A percentile compares a stretch with the other conserved stretches of the same genome.
These are phyloP conservation scores for Coprinopsis sp. DNA, from an alignment of 768 basidiomycete species.

Conservation along the genomic window DNA sequence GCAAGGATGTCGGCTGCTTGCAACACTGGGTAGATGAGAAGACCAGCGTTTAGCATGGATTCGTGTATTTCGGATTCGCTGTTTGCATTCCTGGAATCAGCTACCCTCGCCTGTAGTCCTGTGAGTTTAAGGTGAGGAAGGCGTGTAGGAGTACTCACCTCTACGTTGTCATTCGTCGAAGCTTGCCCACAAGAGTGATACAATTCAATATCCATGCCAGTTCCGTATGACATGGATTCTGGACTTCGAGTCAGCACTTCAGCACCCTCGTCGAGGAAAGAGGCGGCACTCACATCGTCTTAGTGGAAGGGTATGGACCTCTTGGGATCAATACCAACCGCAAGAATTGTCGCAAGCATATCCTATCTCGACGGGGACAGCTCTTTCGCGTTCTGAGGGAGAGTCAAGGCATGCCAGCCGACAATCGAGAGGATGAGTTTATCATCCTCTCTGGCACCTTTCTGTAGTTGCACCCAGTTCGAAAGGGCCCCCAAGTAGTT, in stretches of 20 bases:
- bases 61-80: slow-evolving; percentile 79
- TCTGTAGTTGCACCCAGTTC: slow-evolving; percentile 85
- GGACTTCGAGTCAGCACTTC: neutral
- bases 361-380: slow-evolving; percentile 63
- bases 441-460: slow-evolving; percentile 51
- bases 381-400: slow-evolving; percentile 75
- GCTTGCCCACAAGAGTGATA: slow-evolving; percentile 73
- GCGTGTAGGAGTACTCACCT: slow-evolving; percentile 50
- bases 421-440: slow-evolving; percentile 81
- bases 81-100: slow-evolving; percentile 66
- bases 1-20: slow-evolving; percentile 91
- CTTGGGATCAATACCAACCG: slow-evolving; percentile 78
- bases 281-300: slow-evolving; percentile 65
- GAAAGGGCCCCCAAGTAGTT: slow-evolving; percentile 89
- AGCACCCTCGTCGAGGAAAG: neutral
- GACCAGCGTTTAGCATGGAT: slow-evolving; percentile 72
- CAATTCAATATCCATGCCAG: slow-evolving; percentile 89
- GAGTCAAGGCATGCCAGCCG: slow-evolving; percentile 90
- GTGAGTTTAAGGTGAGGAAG: slow-evolving; percentile 5
- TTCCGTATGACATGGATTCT: slow-evolving; percentile 85
- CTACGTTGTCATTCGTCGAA: slow-evolving; percentile 95
- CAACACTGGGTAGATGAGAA: slow-evolving; percentile 89
- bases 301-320: slow-evolving; percentile 79
- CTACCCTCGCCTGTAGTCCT: slow-evolving; percentile 62
- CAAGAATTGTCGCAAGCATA: slow-evolving; percentile 78